Percentiles rank a stretch among this genome's conserved stretches.
Evolutionary conservation across 306 rosid genomes (phyloP).

Genomic region (Acacia confusa): DNA sequence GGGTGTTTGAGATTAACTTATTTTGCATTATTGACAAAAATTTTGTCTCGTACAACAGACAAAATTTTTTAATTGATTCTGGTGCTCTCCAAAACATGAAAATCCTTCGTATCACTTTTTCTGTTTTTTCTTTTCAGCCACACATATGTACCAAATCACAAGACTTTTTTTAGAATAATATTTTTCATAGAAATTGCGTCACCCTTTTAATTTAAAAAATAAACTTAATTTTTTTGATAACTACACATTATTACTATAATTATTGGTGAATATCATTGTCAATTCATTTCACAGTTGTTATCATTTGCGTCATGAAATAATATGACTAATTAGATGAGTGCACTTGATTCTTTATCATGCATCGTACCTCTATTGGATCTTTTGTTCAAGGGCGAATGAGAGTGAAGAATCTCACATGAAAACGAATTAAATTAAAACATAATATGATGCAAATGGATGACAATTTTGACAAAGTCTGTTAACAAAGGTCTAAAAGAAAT

Average conservation of each 20-base stretch:
- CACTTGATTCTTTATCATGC: background rate
- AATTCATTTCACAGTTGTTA: background rate
- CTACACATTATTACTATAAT: background rate
- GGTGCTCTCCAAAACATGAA: background rate
- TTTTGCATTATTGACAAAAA: too few relatives aligned
- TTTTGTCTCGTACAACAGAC: too few relatives aligned
- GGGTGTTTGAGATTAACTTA: too few relatives aligned
- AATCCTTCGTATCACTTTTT: background rate
- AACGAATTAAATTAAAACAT: background rate
- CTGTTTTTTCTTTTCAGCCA: background rate
- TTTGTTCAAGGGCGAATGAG: background rate
- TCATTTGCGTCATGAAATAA: background rate
- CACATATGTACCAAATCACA: background rate
- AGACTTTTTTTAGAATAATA: background rate
- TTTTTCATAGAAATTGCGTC: background rate
- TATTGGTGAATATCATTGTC: background rate
- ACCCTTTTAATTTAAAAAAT: background rate
- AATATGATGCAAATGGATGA: too few relatives aligned
- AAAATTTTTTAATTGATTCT: too few relatives aligned
- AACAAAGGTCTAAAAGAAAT: too few relatives aligned
- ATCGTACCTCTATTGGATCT: background rate
- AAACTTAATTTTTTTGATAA: background rate
- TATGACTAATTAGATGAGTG: background rate
- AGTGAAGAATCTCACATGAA: background rate
- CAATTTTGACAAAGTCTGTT: too few relatives aligned